Conservation (phyloP, 2,329 filamentous ascomycete species). For the Aureobasidium sp. region DNA sequence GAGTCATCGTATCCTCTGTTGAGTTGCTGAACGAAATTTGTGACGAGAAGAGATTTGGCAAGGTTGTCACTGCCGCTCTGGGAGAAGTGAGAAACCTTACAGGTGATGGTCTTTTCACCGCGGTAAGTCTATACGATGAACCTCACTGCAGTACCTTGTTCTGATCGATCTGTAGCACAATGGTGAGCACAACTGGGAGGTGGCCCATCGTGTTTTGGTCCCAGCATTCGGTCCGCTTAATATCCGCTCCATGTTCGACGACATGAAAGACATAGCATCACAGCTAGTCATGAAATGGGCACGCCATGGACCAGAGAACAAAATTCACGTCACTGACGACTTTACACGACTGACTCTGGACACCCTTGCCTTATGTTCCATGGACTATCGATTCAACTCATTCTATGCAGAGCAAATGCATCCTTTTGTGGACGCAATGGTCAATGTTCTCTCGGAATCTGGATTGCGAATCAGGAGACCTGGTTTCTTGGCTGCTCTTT, state of each 20-base stretch:
- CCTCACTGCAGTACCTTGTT: conserved; percentile 25
- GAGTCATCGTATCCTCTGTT: conserved; percentile 22
- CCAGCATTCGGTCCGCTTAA: conserved; percentile 43
- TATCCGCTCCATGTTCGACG: conserved; percentile 39
- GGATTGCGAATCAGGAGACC: conserved; percentile 46
- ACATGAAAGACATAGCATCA: conserved; percentile 30
- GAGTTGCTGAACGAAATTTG: conserved; percentile 34
- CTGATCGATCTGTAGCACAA: conserved; percentile 20
- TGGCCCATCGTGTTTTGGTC: conserved; percentile 38
- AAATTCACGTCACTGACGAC: conserved; percentile 57
- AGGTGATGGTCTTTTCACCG: conserved; percentile 36
- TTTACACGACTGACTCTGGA: conserved; percentile 69
- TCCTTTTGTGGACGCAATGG: conserved; percentile 64
- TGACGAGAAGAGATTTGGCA: conserved; percentile 47
- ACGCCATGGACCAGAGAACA: conserved; percentile 42
- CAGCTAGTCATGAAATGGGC: conserved; percentile 29
- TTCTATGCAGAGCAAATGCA: conserved; percentile 64
- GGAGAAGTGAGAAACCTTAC: conserved; percentile 53
- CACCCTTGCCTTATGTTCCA: conserved; percentile 63
- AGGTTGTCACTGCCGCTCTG: conserved; percentile 47
- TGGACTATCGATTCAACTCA: conserved; percentile 67
- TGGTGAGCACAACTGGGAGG: conserved; percentile 34
- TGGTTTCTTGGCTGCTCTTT: conserved; percentile 36
- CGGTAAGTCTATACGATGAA: conserved; percentile 15
- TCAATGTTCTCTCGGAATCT: conserved; percentile 52